Conservation (phyloP, 2,329 filamentous ascomycete species). For the Annulohypoxylon truncatum region DNA sequence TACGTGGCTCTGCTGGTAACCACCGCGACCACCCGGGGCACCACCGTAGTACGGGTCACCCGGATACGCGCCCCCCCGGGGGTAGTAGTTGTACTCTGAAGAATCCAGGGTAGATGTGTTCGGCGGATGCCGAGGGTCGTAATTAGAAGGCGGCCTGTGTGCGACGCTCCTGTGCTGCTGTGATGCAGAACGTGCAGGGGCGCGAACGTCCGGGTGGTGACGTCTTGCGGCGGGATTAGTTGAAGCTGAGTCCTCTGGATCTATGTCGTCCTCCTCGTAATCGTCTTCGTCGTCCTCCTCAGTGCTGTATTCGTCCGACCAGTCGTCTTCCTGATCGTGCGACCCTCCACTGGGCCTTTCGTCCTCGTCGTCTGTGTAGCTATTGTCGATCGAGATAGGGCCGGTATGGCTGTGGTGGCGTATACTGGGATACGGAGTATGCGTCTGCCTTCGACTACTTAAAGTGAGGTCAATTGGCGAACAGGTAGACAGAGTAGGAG, state of each 20-base stretch:
- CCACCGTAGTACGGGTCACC: slow-evolving; percentile 49
- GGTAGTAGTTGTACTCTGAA: slow-evolving; percentile 69
- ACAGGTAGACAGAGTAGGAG: slow-evolving; percentile 28
- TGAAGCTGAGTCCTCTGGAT: slow-evolving; percentile 71
- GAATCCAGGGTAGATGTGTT: slow-evolving; percentile 71
- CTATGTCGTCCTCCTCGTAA: slow-evolving; percentile 61
- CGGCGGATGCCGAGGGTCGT: slow-evolving; percentile 44
- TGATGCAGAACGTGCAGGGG: slow-evolving; percentile 50
- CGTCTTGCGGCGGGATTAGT: slow-evolving; percentile 51
- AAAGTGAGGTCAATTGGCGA: slow-evolving; percentile 33
- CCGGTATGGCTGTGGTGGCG: slow-evolving; percentile 34
- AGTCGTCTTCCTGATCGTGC: slow-evolving; percentile 48
- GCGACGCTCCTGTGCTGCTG: slow-evolving; percentile 53
- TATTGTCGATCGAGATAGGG: slow-evolving; percentile 34
- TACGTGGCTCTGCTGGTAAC: slow-evolving; percentile 63
- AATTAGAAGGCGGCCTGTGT: slow-evolving; percentile 43
- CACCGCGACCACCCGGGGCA: slow-evolving; percentile 47
- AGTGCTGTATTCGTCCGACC: slow-evolving; percentile 43
- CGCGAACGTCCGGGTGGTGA: slow-evolving; percentile 50
- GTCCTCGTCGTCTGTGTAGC: slow-evolving; percentile 41
- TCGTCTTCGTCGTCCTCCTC: slow-evolving; percentile 53
- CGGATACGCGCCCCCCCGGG: slow-evolving; percentile 51
- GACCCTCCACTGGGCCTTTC: slow-evolving; percentile 25
- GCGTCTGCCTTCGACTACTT: slow-evolving; percentile 37
- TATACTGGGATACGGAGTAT: slow-evolving; percentile 32